A percentile compares a stretch with the other conserved stretches of the same genome.
phyloP scores from a whole-genome alignment of 768 basidiomycete species.

The Suillus americanus region DNA sequence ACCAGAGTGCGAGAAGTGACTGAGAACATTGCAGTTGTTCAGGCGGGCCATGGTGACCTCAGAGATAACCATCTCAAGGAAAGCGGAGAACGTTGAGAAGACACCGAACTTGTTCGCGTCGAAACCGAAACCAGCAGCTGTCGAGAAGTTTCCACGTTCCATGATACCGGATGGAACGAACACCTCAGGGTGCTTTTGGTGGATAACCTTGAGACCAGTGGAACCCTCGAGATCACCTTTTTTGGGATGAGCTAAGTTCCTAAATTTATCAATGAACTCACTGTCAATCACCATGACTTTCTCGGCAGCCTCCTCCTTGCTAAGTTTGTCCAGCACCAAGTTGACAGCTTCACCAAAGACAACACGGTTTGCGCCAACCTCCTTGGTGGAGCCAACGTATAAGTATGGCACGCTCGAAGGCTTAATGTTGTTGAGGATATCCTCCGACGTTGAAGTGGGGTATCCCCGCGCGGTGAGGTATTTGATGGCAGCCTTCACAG shows the following conservation, averaged over 20 bases:
- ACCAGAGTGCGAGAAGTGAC: slow-evolving; percentile 89
- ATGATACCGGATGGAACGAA: slow-evolving; percentile 85
- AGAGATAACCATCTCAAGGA: slow-evolving; percentile 88
- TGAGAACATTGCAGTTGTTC: slow-evolving; percentile 85
- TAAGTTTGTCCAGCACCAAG: slow-evolving; percentile 68
- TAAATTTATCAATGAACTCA: slow-evolving; percentile 28
- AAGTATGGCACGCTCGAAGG: slow-evolving; percentile 53
- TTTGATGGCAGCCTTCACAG: slow-evolving; percentile 74
- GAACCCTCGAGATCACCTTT: slow-evolving; percentile 85
- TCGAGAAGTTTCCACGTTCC: slow-evolving; percentile 83
- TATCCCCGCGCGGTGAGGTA: slow-evolving; percentile 71
- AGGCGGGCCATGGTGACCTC: slow-evolving; percentile 92
- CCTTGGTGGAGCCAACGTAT: slow-evolving; percentile 71
- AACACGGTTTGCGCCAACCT: slow-evolving; percentile 77
- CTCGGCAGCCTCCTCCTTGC: slow-evolving; percentile 72
- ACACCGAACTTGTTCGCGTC: slow-evolving; percentile 80
- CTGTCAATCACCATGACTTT: slow-evolving; percentile 90
- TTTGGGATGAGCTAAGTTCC: background rate
- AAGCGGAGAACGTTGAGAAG: slow-evolving; percentile 89
- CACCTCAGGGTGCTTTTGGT: slow-evolving; percentile 88
- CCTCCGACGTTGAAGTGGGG: slow-evolving; percentile 41
- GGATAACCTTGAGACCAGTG: slow-evolving; percentile 84
- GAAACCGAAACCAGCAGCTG: slow-evolving; percentile 87
- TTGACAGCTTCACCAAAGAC: slow-evolving; percentile 86
- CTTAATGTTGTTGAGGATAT: slow-evolving; percentile 66